Base-by-base conservation (phyloP, 2,329 filamentous ascomycete species). In the Aphanocladium album region DNA sequence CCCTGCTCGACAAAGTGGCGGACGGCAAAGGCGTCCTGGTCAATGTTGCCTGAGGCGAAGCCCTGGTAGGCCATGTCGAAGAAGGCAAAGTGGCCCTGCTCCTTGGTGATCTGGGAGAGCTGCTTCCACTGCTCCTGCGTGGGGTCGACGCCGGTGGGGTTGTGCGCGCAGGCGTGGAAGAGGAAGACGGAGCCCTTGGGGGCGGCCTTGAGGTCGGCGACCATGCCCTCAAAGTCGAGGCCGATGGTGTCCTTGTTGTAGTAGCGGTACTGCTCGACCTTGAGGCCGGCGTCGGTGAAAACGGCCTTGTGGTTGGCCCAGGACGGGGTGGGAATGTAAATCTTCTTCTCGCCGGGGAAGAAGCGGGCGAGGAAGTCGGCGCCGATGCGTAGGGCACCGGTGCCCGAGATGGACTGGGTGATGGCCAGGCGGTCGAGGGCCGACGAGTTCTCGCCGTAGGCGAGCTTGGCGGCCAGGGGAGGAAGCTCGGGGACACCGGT, bases 11-110 rank as follows among this genome's bases (percentile, higher is more conserved):
- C 87, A 76, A 99, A 99, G 83, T 97, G 83, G 68, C 95, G 88
- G 67, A 98, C 84, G 63, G 95, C 91, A 74, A 93, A 98, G 65
- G 95, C 95, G 74, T 99, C 93, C 77, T 88, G 88, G 82, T 96
- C 86, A 66, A 90, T 95, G 79, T 96, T 86, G 68, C 93, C 93
- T 66, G 89, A 95, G 69, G 93, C 93, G 73, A 99, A 98, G 70
- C 93, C 93, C 80, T 99, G 93, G 84, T 99, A 99, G 66, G 93
- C 93, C 93, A 97, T 97, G 78, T 98, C 93, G 80, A 98, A 99
- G 86, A 99, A 97, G 70, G 91, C 88, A 76, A 89, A 96, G 84
- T 98, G 93, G 55, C 83, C 87, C 75, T 89, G 87, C 74, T 86
- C 84, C 85, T 96, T 96, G 77, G 96, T 87, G 64, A 89, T 89